Base-by-base conservation (phyloP, 495 filamentous ascomycete genomes). In the Penicillium paradoxum region DNA sequence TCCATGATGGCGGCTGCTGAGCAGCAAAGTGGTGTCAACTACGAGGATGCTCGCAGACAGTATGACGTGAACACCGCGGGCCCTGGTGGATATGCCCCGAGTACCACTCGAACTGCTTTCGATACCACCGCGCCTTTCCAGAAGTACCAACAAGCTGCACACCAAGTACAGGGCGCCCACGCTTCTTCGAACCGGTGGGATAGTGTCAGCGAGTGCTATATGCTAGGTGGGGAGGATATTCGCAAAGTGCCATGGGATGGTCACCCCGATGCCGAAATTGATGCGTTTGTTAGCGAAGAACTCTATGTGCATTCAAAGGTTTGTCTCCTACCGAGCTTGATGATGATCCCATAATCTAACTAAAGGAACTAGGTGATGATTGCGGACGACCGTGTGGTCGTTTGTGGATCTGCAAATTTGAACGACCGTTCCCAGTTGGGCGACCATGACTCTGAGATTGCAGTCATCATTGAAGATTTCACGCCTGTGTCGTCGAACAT, bases 381-480 rank as follows among this genome's bases (percentile, higher is more conserved):
- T 65, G 91, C 91, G 48, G 91, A 97, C 62, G 91, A 97, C 70
- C 80, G 83, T 6, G 72, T 89, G 45, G 92, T 90, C 25, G 91
- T 97, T 65, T 90, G 87, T 70, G 92, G 92, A 43, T 92, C 88
- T 0, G 92, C 92, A 30, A 97, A 97, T 68, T 70, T 97, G 37
- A 97, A 97, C 71, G 92, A 97, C 70, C 87, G 92, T 55, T 92
- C 88, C 18, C 92, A 97, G 68, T 79, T 96, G 14, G 92, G 92
- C 15, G 76, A 79, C 49, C 89, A 93, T 70, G 90, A 95, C 69
- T 88, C 84, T 5, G 88, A 91, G 54, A 89, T 91, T 54, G 88
- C 88, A n/a, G 76, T 90, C 46, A 68, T 90, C 36, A 83, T 95
- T 57, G 84, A 91, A 62, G 92, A 96, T 68, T 82, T 79, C 2